phyloP scores from a whole-genome alignment of 177 flowering plant species.

The Telopea speciosissima region DNA sequence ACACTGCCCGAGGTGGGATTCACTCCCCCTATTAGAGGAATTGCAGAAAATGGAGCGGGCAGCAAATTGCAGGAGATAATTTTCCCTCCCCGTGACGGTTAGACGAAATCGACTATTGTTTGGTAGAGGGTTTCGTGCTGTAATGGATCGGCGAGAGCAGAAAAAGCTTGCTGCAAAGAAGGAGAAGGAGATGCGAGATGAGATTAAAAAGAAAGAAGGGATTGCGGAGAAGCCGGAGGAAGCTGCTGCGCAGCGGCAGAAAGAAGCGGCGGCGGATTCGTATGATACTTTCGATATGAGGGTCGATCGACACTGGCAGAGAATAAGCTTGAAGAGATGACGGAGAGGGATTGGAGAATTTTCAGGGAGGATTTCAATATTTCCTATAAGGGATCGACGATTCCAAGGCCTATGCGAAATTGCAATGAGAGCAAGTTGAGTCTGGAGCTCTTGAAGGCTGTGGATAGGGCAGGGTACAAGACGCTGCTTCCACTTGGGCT shows the following conservation, averaged over 20 bases:
- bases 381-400: slow-evolving; percentile 74
- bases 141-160: too few relatives aligned
- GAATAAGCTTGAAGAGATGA: slow-evolving; percentile 73
- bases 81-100: too few relatives aligned
- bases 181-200: too few relatives aligned
- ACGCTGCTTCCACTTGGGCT: slow-evolving; percentile 75
- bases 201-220: too few relatives aligned
- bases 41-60: too few relatives aligned
- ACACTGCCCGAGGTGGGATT: too few relatives aligned
- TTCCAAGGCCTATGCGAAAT: slow-evolving; percentile 75
- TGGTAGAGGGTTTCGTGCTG: too few relatives aligned
- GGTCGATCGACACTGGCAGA: slow-evolving; percentile 78
- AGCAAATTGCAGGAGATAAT: too few relatives aligned
- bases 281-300: slow-evolving; percentile 77
- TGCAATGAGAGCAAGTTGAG: slow-evolving; percentile 64
- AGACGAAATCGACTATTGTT: too few relatives aligned
- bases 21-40: too few relatives aligned
- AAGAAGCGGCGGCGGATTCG: slow-evolving; percentile 61
- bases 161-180: too few relatives aligned
- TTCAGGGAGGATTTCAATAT: slow-evolving; percentile 80
- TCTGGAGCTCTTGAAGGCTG: slow-evolving; percentile 56
- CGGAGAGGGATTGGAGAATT: slow-evolving; percentile 91
- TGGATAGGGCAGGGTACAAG: slow-evolving; percentile 66
- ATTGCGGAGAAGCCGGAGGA: slow-evolving; percentile 41
- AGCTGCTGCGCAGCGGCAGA: slow-evolving; percentile 51